Evolutionary conservation across 805 yeast genomes (phyloP).

Genomic region (Spathaspora arborariae): DNA sequence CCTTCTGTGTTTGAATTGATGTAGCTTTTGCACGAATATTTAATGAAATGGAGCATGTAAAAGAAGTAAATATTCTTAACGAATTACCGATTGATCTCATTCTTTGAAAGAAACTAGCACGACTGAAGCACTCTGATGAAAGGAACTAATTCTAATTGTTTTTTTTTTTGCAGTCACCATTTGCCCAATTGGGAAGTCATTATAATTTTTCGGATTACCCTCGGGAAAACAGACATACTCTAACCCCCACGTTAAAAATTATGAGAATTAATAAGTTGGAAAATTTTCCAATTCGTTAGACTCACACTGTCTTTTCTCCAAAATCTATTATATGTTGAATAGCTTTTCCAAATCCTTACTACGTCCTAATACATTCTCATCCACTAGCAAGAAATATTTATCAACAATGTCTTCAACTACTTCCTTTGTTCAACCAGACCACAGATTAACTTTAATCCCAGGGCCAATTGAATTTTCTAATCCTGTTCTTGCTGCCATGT

Average conservation of each 20-base stretch:
- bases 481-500: constrained; percentile 72
- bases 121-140: too few relatives aligned
- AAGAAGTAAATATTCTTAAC: too few relatives aligned
- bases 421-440: constrained; percentile 31
- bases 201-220: background rate
- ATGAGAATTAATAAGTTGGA: too few relatives aligned
- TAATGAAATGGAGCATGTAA: background rate
- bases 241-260: background rate
- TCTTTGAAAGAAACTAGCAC: too few relatives aligned
- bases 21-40: background rate
- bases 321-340: background rate
- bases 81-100: too few relatives aligned
- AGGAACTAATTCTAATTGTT: too few relatives aligned
- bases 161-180: background rate
- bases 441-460: constrained; percentile 61
- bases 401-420: background rate
- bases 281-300: too few relatives aligned
- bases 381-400: background rate
- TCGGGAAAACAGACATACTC: background rate
- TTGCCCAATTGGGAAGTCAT: background rate
- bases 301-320: too few relatives aligned
- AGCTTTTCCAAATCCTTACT: background rate
- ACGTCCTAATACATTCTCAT: background rate
- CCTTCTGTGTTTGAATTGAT: background rate
- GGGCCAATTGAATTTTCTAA: constrained; percentile 87